Conservation (phyloP, 805 yeast genomes). For the Lipomyces chichibuensis region DNA sequence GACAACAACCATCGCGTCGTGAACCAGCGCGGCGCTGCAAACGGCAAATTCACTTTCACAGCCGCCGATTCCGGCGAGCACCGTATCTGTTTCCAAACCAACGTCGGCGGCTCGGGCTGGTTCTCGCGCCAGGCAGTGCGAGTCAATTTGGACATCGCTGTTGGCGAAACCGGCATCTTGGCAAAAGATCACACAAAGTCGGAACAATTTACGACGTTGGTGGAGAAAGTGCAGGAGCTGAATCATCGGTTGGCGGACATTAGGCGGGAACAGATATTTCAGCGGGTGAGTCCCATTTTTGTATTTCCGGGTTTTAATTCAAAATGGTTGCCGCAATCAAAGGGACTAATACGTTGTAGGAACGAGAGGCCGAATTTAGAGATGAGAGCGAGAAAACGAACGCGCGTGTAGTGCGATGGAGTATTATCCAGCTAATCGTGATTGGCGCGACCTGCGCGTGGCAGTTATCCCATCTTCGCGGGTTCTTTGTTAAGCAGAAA, state of each 20-base stretch:
- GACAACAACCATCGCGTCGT: conserved; percentile 81
- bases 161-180: conserved; percentile 65
- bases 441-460: conserved; percentile 69
- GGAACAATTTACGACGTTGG: conserved; percentile 55
- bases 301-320: background rate
- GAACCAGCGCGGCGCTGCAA: conserved; percentile 61
- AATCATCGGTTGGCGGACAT: conserved; percentile 61
- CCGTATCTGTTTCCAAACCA: conserved; percentile 73
- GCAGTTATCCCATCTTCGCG: conserved; percentile 76
- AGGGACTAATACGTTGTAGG: conserved; percentile 25
- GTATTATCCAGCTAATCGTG: conserved; percentile 69
- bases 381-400: conserved; percentile 78
- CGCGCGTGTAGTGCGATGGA: conserved; percentile 71
- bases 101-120: conserved; percentile 55
- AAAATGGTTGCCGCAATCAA: background rate
- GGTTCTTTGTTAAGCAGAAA: conserved; percentile 86
- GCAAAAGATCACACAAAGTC: conserved; percentile 50
- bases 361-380: conserved; percentile 74
- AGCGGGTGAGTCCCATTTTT: conserved; percentile 45
- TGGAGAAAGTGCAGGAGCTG: conserved; percentile 59
- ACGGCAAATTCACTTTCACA: conserved; percentile 76
- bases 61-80: conserved; percentile 86
- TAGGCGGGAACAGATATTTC: conserved; percentile 64
- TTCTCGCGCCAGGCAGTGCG: conserved; percentile 63
- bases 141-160: conserved; percentile 70